Base-by-base conservation (phyloP, 257 asterid species). In the Mentha longifolia region DNA sequence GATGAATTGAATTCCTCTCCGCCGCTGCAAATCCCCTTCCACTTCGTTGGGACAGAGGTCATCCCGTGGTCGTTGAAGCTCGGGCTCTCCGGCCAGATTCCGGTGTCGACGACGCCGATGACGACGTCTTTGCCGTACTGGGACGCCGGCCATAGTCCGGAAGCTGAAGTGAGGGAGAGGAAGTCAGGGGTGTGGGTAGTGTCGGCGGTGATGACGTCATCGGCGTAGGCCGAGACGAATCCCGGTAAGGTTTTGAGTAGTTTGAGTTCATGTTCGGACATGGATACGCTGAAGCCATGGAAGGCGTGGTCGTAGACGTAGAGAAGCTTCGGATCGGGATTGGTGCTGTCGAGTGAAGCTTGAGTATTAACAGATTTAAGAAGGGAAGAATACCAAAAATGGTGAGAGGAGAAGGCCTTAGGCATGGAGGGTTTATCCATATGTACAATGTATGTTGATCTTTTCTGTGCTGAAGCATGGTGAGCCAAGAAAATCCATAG, bases 351-450 rank as follows among this genome's bases (percentile, higher is more conserved):
- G 45, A n/a, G 22, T 63, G 76, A 57, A 8, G 70, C 9, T 30
- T 43, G 72, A 52, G 0, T 61, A n/a, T n/a, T n/a, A 9, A 47
- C 64, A 16, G 80, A 79, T 19, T 61, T 54, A 6, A 79, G 72
- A 9, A 58, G 14, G 52, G 83, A 79, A 6, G 77, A 65, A 64
- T 79, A 79, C 83, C 83, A 75, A 17, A 59, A 65, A 33, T 43
- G 64, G 77, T 79, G 83, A 30, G 46, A 41, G 61, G 83, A 65
- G 49, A 74, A 79, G 7, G 83, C 77, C 41, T 70, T 74, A 2
- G 83, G 83, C 83, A 79, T 79, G 57, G 51, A 65, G 56, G 68
- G 41, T 70, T 79, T 74, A 76, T 79, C 77, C 83, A 79, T 79
- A 22, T 79, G 83, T 51, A 79, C 77, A 58, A 79, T 74, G 35